Evolutionary conservation across 164 flowering plant species (phyloP), one percentile per base, ranked within the genome.

Genomic region (Saururus chinensis): DNA sequence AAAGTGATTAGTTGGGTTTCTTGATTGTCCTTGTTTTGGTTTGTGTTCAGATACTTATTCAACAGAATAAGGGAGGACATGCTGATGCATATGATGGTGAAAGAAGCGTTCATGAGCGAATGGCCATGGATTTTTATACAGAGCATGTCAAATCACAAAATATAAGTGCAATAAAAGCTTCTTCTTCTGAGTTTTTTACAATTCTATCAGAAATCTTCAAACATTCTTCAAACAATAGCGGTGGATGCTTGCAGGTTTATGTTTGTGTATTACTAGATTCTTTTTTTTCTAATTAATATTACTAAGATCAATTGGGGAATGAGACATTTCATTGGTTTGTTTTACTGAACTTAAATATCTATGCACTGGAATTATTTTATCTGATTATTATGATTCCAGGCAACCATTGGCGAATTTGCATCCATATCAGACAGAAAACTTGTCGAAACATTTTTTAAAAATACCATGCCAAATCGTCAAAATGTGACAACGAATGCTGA

Each of bases 231-330:
- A 81, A 75, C 48, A 93, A 87, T 72, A 68, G 77, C 60, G 88
- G 86, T 63, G 96, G 96, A 71, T 74, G 68, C 73, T 75, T 95
- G 78, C 96, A 81, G 99, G 99, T 95, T 22, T 9, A 23, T 19
- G 10, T 20, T 19, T 23, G 17, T 19, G 21, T 30, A 30, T 30
- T 30, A 2, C 37, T 30, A 30, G 6, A 6, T 30, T 30, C 4
- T n/a, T n/a, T n/a, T n/a, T n/a, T n/a, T n/a, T n/a, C n/a, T n/a
- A 30, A 30, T 30, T 30, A 2, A 2, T 2, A 30, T 30, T 30
- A 6, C 6, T 2, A n/a, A n/a, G n/a, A n/a, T n/a, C n/a, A n/a
- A n/a, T n/a, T n/a, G n/a, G n/a, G n/a, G n/a, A n/a, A 30, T 30
- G 37, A 30, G 37, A 30, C 37, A 30, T 30, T 30, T 30, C 37